These are phyloP conservation scores for Chytriomyces hyalinus DNA, from an alignment of 192 early-diverging fungal genomes.

Conservation along the genomic window DNA sequence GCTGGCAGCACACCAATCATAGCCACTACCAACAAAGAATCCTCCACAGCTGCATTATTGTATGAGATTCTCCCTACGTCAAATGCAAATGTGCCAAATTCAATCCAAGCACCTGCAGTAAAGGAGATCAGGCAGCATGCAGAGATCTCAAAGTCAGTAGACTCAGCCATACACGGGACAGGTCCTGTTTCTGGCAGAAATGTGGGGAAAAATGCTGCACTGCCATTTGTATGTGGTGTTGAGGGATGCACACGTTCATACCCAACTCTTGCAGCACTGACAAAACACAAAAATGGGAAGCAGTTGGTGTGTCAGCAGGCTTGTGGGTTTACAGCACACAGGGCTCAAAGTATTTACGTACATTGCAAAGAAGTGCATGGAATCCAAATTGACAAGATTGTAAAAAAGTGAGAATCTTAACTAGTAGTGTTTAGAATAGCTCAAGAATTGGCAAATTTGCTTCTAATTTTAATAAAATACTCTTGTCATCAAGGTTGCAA, in stretches of 20 bases:
- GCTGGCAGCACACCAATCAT: no score
- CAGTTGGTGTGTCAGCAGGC: neutral
- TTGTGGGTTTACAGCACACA: slow-evolving; percentile 4
- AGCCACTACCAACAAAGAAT: no score
- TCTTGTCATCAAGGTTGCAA: no score
- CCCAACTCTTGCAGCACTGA: slow-evolving; percentile 1
- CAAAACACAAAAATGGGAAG: slow-evolving; percentile 14
- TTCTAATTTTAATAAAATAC: no score
- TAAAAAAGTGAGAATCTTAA: neutral
- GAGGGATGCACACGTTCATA: slow-evolving; percentile 26
- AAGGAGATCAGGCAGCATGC: no score
- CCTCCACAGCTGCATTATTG: no score
- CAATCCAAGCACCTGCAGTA: no score
- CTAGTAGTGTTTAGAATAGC: no score
- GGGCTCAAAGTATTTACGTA: neutral
- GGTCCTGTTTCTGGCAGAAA: neutral
- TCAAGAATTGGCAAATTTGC: no score
- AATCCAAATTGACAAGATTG: neutral
- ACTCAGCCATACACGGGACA: neutral
- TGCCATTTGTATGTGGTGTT: neutral
- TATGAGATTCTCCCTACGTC: no score
- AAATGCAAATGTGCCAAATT: no score
- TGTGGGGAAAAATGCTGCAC: neutral
- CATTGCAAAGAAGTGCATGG: neutral
- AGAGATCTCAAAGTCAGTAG: no score